Conservation (phyloP, 1,139 yeast genomes). For the Pichia norvegensis region DNA sequence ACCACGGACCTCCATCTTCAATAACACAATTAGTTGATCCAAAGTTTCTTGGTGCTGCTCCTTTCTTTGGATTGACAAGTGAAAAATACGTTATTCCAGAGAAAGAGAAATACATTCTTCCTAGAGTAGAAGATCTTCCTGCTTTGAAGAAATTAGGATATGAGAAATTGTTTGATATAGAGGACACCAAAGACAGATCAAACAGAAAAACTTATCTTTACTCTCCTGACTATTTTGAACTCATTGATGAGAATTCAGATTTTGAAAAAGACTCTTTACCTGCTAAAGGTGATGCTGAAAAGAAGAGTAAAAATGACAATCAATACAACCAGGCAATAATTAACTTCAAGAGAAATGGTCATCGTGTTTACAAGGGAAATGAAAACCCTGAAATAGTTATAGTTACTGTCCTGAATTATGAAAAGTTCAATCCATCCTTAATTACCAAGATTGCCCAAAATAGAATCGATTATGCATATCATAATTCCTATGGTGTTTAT, state of each 20-base stretch:
- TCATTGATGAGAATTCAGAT: slow-evolving; percentile 2
- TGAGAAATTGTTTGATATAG: slow-evolving; percentile 40
- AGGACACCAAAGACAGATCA: slow-evolving; percentile 25
- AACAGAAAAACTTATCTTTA: slow-evolving; percentile 39
- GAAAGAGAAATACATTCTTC: slow-evolving; percentile 49
- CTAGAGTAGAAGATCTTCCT: slow-evolving; percentile 60
- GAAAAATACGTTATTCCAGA: slow-evolving; percentile 37
- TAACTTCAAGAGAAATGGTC: slow-evolving; percentile 58
- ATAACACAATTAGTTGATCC: slow-evolving; percentile 7
- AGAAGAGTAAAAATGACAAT: slow-evolving; percentile 23
- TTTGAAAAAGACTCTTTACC: background rate
- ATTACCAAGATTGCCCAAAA: slow-evolving; percentile 66
- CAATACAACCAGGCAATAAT: slow-evolving; percentile 42
- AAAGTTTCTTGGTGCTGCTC: slow-evolving; percentile 6
- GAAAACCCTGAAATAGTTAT: slow-evolving; percentile 60
- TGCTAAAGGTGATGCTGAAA: slow-evolving; percentile 7
- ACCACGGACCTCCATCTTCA: slow-evolving; percentile 4
- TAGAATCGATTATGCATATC: slow-evolving; percentile 72
- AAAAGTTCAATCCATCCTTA: slow-evolving; percentile 51
- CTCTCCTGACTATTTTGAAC: slow-evolving; percentile 25
- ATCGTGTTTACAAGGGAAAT: slow-evolving; percentile 41
- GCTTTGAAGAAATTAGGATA: slow-evolving; percentile 48
- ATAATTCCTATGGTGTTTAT: slow-evolving; percentile 68
- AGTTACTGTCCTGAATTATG: slow-evolving; percentile 78
- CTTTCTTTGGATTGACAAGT: slow-evolving; percentile 9